Evolutionary conservation across 169 alveolate genomes (phyloP), one percentile per base, ranked within the genome.

Genomic region (Besnoitia besnoiti): DNA sequence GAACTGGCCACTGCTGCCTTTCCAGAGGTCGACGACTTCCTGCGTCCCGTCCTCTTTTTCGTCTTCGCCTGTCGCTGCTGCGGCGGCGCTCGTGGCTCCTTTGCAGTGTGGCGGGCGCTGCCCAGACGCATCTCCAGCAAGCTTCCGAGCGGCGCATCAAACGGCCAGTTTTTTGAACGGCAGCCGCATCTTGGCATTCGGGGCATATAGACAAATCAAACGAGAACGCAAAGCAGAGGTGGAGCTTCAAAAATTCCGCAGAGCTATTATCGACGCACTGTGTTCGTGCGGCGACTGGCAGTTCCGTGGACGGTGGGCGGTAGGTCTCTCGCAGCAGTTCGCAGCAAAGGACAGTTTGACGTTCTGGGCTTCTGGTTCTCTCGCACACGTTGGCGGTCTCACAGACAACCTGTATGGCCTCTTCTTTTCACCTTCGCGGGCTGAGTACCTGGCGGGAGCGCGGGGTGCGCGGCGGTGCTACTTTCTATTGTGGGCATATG

Each of bases 281-380:
- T 88, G 92, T 42, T 88, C 85, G 73, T 88, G 92, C 67, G 92
- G 92, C 39, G 92, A 88, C 50, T 88, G 92, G 92, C 85, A 59
- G 76, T 49, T 59, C 75, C 37, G 76, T 8, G 82, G 82, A 42
- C 5, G 82, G n/a, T 73, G 82, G 82, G 46, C 82, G 82, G 82
- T 73, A 73, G 2, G 82, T 10, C 44, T n/a, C 67, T 7, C 5
- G 82, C 44, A 8, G 47, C 3, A 73, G 40, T 42, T 19, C 10
- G n/a, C 82, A 7, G n/a, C 44, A 19, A 1, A 39, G 44, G n/a
- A 42, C 2, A 51, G 24, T 51, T 51, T 14, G 67, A 51, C 14
- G 67, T 51, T 51, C 67, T 24, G 14, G 14, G 24, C 67, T 51
- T 14, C 67, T 14, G 67, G n/a, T n/a, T n/a, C n/a, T n/a, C n/a